Evolutionary conservation across 1,284 basidiomycete genomes (phyloP).

Genomic region (Tylopilus sp.): DNA sequence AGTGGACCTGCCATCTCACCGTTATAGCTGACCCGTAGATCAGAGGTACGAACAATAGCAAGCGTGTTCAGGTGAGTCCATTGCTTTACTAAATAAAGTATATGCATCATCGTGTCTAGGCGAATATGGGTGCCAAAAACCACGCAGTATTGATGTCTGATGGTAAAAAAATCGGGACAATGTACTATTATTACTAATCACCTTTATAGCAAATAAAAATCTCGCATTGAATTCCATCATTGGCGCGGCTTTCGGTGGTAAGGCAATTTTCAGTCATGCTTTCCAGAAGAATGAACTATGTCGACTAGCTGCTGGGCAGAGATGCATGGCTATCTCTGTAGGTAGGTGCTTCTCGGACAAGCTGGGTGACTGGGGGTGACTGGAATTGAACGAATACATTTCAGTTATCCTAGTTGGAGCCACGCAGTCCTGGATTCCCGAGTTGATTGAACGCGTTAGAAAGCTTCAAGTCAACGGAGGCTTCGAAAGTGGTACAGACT

Average conservation of each 20-base stretch:
- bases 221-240: conserved; percentile 90
- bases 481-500: conserved; percentile 83
- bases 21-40: conserved; percentile 7
- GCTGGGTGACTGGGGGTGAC: neutral
- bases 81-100: conserved; percentile 3
- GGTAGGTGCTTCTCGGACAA: conserved; percentile 47
- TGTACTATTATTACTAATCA: conserved; percentile 3
- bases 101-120: conserved; percentile 39
- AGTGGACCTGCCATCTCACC: conserved; percentile 13
- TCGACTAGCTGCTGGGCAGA: conserved; percentile 85
- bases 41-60: conserved; percentile 83
- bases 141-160: conserved; percentile 96
- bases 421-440: conserved; percentile 81
- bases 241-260: conserved; percentile 93
- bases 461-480: conserved; percentile 86
- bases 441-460: conserved; percentile 82
- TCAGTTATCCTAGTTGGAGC: conserved; percentile 82
- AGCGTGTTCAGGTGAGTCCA: conserved; percentile 76
- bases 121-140: conserved; percentile 97
- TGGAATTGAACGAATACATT: conserved; percentile 6
- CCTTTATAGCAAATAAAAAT: conserved; percentile 82
- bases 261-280: conserved; percentile 15
- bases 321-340: conserved; percentile 94
- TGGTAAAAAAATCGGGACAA: conserved; percentile 46
- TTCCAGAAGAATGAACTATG: conserved; percentile 43